Conservation (phyloP, 768 basidiomycete species). For the Serendipita vermifera region DNA sequence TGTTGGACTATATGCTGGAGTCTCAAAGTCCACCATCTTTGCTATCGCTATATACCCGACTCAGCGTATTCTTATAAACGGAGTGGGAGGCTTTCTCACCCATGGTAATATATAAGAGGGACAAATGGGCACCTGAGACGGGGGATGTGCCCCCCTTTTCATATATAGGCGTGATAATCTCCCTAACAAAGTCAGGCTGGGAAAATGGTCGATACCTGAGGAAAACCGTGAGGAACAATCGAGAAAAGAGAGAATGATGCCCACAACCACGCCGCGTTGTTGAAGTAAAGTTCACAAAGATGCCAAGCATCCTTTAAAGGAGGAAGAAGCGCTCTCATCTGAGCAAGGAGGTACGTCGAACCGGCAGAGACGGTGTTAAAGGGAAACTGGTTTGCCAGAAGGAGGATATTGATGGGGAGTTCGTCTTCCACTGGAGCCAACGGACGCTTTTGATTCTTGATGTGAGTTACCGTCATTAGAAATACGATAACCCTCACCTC, state of each 20-base stretch:
- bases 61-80: no score
- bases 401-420: background rate
- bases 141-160: background rate
- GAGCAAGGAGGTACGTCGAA: background rate
- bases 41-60: no score
- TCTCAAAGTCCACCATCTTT: background rate
- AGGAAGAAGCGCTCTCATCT: background rate
- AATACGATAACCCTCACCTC: background rate
- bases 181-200: background rate
- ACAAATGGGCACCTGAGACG: background rate
- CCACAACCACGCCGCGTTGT: background rate
- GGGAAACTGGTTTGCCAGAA: background rate
- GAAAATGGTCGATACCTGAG: background rate
- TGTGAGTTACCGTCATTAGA: background rate
- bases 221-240: background rate
- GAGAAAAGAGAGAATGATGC: background rate
- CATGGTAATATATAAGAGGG: background rate
- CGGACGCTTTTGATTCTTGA: background rate
- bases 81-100: no score
- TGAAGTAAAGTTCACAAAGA: background rate
- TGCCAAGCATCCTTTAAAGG: background rate
- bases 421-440: background rate
- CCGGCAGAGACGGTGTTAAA: background rate
- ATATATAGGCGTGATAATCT: background rate
- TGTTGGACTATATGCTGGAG: background rate